phyloP scores from a whole-genome alignment of 2,329 filamentous ascomycete species.

The Stagonosporopsis cucurbitacearum region DNA sequence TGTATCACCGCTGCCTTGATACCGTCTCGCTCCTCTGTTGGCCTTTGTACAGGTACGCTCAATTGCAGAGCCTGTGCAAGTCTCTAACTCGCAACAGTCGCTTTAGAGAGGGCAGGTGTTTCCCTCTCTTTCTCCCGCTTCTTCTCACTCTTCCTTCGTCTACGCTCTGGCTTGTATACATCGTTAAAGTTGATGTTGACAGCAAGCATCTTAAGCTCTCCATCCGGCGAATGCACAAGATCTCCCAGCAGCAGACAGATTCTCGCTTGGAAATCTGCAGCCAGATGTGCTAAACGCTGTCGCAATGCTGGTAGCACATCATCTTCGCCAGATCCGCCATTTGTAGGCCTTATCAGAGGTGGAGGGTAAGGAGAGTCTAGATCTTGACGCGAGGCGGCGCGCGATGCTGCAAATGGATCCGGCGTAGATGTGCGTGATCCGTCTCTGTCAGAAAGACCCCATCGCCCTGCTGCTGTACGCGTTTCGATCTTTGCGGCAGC shows the following conservation, averaged over 20 bases:
- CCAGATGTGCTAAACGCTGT: slow-evolving; percentile 73
- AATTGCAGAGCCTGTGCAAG: not conserved
- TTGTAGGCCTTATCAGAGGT: slow-evolving; percentile 44
- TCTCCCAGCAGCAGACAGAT: slow-evolving; percentile 87
- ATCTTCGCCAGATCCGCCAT: slow-evolving; percentile 56
- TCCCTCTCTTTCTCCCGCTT: slow-evolving; percentile 41
- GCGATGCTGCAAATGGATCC: slow-evolving; percentile 21
- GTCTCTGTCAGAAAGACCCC: slow-evolving; percentile 66
- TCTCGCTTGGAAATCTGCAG: slow-evolving; percentile 75
- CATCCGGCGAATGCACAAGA: slow-evolving; percentile 88
- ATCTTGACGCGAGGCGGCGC: slow-evolving; percentile 37
- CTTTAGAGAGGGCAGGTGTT: slow-evolving; percentile 22
- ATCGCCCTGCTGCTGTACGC: slow-evolving; percentile 68
- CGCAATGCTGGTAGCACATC: slow-evolving; percentile 77
- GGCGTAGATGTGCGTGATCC: slow-evolving; percentile 23
- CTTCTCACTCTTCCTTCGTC: slow-evolving; percentile 58
- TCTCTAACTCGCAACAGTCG: slow-evolving; percentile 14
- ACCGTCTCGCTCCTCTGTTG: not conserved
- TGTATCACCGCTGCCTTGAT: not conserved
- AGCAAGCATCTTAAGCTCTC: slow-evolving; percentile 93
- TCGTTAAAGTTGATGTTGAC: slow-evolving; percentile 99
- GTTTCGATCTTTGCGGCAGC: slow-evolving; percentile 74
- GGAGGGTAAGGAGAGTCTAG: slow-evolving; percentile 53
- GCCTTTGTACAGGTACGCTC: not conserved
- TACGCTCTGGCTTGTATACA: slow-evolving; percentile 80